Conservation (phyloP, 495 filamentous ascomycete genomes). For the Penicillium canescens region DNA sequence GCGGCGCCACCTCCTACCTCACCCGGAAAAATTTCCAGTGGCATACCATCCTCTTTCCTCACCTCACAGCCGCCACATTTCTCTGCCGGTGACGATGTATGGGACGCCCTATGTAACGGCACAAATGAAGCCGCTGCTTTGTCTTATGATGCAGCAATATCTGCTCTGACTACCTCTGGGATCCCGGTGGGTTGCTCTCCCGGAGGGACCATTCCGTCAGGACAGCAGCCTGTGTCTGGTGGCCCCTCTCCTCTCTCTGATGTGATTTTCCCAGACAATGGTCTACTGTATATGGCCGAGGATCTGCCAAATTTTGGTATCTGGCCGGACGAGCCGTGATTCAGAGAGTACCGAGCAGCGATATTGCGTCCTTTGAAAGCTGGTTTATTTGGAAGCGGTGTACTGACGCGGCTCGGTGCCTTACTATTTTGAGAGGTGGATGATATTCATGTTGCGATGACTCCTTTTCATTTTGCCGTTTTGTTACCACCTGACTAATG, state of each 20-base stretch:
- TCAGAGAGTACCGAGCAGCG: background rate
- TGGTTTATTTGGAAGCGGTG: background rate
- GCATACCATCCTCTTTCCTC: slow-evolving; percentile 14
- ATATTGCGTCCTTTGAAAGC: background rate
- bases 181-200: slow-evolving; percentile 43
- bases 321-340: slow-evolving; percentile 29
- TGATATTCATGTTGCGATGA: slow-evolving; percentile 1
- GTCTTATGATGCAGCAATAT: slow-evolving; percentile 46
- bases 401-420: background rate
- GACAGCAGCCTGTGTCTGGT: slow-evolving; percentile 12
- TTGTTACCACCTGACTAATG: background rate
- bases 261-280: slow-evolving; percentile 41
- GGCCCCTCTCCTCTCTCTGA: slow-evolving; percentile 42
- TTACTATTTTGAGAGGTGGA: background rate
- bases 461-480: background rate
- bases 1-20: slow-evolving; percentile 27
- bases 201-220: slow-evolving; percentile 36
- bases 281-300: slow-evolving; percentile 42
- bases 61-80: slow-evolving; percentile 11
- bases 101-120: slow-evolving; percentile 34
- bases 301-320: slow-evolving; percentile 40
- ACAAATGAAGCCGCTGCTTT: slow-evolving; percentile 26
- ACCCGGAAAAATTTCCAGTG: slow-evolving; percentile 20
- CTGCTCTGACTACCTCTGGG: slow-evolving; percentile 49
- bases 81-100: slow-evolving; percentile 22